phyloP scores from a whole-genome alignment of 305 asterid species.

The Fraxinus sp. region DNA sequence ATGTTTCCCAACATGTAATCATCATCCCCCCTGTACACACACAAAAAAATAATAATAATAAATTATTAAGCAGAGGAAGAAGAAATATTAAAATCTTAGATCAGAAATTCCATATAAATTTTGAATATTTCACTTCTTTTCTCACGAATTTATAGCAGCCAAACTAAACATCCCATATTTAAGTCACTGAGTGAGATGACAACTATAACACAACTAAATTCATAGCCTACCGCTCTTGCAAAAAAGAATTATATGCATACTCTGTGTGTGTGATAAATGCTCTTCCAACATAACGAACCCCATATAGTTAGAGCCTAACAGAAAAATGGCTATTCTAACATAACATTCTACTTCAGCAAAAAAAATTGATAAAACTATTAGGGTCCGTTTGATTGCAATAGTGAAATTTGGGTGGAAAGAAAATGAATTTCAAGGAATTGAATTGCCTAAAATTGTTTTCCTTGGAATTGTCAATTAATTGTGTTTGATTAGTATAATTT shows the following conservation, averaged over 20 bases:
- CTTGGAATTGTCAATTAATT: no score
- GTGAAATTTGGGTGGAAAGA: no score
- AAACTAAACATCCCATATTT: not conserved
- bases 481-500: no score
- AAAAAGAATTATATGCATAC: not conserved
- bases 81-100: slow-evolving; percentile 3
- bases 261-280: slow-evolving; percentile 3
- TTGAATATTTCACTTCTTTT: not conserved
- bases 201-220: slow-evolving; percentile 3
- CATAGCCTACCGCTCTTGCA: not conserved
- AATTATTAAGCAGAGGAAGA: not conserved
- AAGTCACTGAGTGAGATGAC: slow-evolving; percentile 10
- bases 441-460: no score
- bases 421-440: no score
- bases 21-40: slow-evolving; percentile 66
- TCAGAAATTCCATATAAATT: not conserved
- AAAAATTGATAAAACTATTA: not conserved
- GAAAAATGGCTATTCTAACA: not conserved
- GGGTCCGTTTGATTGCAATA: no score
- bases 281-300: not conserved
- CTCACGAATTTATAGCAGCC: not conserved
- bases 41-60: not conserved
- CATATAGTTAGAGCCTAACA: not conserved
- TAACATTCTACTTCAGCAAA: not conserved
- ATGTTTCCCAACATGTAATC: slow-evolving; percentile 86